phyloP scores from a whole-genome alignment of 495 filamentous ascomycete genomes.

The Xylaria venustula region DNA sequence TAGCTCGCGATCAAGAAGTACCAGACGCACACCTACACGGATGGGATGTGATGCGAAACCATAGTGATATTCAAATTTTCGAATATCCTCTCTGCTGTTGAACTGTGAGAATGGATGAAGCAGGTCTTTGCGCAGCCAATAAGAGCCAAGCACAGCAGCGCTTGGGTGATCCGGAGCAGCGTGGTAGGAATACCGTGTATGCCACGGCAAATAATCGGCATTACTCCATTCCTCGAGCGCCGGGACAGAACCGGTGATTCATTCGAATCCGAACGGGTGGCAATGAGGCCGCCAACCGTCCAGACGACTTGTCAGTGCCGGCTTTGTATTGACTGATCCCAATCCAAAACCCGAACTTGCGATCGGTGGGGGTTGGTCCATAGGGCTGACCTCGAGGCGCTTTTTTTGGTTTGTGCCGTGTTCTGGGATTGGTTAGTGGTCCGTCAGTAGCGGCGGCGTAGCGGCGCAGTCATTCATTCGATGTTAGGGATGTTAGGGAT shows the following conservation, averaged over 20 bases:
- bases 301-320: neutral
- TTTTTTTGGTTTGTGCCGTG: neutral
- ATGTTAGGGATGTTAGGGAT: neutral
- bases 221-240: neutral
- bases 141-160: neutral
- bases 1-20: too few relatives aligned
- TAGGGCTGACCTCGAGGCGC: slow-evolving; percentile 11
- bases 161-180: too few relatives aligned
- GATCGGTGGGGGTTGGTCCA: slow-evolving; percentile 2
- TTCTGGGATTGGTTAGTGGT: neutral
- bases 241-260: neutral
- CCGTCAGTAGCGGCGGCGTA: neutral
- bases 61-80: too few relatives aligned
- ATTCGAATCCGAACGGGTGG: neutral
- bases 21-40: too few relatives aligned
- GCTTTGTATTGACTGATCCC: neutral
- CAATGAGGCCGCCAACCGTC: slow-evolving; percentile 6
- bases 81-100: too few relatives aligned
- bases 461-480: slow-evolving; percentile 12
- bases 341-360: too few relatives aligned
- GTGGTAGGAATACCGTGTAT: neutral
- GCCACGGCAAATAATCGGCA: neutral
- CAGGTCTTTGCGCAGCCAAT: neutral
- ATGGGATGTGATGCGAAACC: too few relatives aligned
- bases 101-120: too few relatives aligned